Evolutionary conservation across 2,329 filamentous ascomycete species (phyloP), one percentile per base, ranked within the genome.

Genomic region (Bipolaris sorokiniana): DNA sequence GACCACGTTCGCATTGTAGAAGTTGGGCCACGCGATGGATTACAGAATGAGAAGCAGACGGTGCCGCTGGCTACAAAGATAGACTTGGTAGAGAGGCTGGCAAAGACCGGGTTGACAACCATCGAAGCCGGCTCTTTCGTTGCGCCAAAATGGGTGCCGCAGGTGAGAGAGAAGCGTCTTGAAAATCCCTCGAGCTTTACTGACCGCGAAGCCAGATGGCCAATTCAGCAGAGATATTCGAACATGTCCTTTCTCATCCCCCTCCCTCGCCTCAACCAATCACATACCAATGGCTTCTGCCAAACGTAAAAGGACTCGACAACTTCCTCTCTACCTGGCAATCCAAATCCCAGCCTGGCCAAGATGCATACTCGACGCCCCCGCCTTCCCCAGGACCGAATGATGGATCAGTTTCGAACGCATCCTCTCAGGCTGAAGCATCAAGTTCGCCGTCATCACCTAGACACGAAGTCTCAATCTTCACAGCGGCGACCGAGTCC

Each of bases 61-160:
- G 89, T 96, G 62, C 81, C 90, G 0, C 80, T 91, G 10, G 81
- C 83, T 6, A 92, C 88, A 2, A 96, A 96, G 76, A 84, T 94
- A 53, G 86, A 92, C 64, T 77, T 96, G 51, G 90, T 96, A 37
- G 83, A 88, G 64, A 81, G 85, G 58, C 79, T 96, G 59, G 85
- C 87, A 33, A 79, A 79, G 61, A 89, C 90, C 0, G 91, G 91
- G 0, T 74, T 95, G 40, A 79, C 80, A 5, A 87, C 87, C 3
- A 94, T 96, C 60, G 91, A 96, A 75, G 88, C 90, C 16, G 92
- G 91, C 0, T 90, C 90, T 1, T 92, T 96, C 70, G 91, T 96
- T 9, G 86, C 89, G 45, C 90, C 91, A 1, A 92, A 90, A 84
- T 93, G 90, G 85, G 88, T 93, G 48, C 91, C 92, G 3, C 92